Evolutionary conservation across 2,329 filamentous ascomycete genomes (phyloP).

Genomic region (Botrytis paeoniae): DNA sequence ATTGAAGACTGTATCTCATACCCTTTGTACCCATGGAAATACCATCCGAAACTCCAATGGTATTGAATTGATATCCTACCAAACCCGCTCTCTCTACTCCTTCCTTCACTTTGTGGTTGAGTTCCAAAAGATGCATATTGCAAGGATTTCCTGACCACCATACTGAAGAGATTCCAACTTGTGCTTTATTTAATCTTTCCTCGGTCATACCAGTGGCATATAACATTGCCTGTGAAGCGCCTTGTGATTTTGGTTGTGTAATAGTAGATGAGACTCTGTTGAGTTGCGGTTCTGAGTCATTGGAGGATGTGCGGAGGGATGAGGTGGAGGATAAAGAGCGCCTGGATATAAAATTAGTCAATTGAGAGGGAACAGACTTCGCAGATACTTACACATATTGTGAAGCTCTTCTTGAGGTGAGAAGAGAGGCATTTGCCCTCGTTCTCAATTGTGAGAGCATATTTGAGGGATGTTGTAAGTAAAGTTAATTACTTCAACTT

Average conservation of each 20-base stretch:
- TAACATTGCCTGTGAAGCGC: slow-evolving; percentile 97
- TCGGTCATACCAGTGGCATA: slow-evolving; percentile 90
- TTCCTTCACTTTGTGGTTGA: slow-evolving; percentile 54
- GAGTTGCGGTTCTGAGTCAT: slow-evolving; percentile 47
- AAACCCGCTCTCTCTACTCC: slow-evolving; percentile 73
- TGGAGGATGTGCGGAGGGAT: slow-evolving; percentile 28
- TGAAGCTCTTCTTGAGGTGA: slow-evolving; percentile 33
- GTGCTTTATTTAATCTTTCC: slow-evolving; percentile 89
- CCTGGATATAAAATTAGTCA: slow-evolving; percentile 25
- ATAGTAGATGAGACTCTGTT: slow-evolving; percentile 83
- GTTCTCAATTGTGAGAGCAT: slow-evolving; percentile 36
- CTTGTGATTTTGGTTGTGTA: slow-evolving; percentile 97
- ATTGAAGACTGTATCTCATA: slow-evolving; percentile 94
- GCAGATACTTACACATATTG: slow-evolving; percentile 34
- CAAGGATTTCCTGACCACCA: slow-evolving; percentile 99
- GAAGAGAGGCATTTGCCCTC: slow-evolving; percentile 32
- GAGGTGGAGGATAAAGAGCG: slow-evolving; percentile 36
- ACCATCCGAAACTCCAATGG: slow-evolving; percentile 92
- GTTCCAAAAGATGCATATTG: slow-evolving; percentile 96
- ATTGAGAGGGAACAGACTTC: not conserved
- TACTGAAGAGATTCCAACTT: slow-evolving; percentile 95
- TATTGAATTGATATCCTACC: slow-evolving; percentile 97
- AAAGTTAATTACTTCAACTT: slow-evolving; percentile 15
- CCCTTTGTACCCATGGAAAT: slow-evolving; percentile 98
- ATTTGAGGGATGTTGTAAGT: slow-evolving; percentile 10